These are phyloP conservation scores for Neoscytalidium dimidiatum DNA, from an alignment of 2,329 filamentous ascomycete genomes.

Conservation along the genomic window DNA sequence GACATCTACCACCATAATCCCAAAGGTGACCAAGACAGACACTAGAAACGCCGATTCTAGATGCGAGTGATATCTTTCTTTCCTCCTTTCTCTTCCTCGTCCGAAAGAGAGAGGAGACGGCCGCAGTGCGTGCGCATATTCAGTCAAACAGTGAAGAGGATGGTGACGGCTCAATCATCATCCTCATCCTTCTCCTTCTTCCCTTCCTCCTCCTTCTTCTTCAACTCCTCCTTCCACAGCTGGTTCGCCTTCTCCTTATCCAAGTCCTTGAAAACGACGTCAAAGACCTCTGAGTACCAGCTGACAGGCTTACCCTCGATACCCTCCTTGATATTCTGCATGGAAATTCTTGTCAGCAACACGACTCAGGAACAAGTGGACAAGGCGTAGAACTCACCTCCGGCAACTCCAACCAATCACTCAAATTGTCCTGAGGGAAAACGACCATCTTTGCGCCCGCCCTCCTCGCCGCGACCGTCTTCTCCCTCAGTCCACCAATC, in stretches of 20 bases:
- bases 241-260: conserved; percentile 73
- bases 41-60: conserved; percentile 13
- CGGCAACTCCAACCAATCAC: conserved; percentile 95
- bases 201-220: conserved; percentile 48
- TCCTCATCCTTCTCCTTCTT: background rate
- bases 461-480: conserved; percentile 91
- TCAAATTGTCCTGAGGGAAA: conserved; percentile 93
- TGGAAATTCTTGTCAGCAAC: background rate
- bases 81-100: background rate
- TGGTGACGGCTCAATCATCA: background rate
- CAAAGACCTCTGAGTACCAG: conserved; percentile 95
- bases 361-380: background rate
- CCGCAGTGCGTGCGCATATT: too few relatives aligned
- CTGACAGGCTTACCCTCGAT: conserved; percentile 87
- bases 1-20: background rate
- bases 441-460: conserved; percentile 92
- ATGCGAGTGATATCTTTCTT: conserved; percentile 1
- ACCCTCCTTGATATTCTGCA: conserved; percentile 94
- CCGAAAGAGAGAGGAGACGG: too few relatives aligned
- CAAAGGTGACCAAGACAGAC: background rate
- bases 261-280: conserved; percentile 82
- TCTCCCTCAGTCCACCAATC: conserved; percentile 92
- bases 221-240: conserved; percentile 67
- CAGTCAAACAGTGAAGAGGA: too few relatives aligned
- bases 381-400: conserved; percentile 72